Conservation (phyloP, 2,329 filamentous ascomycete genomes). For the Cercospora brassicicola region DNA sequence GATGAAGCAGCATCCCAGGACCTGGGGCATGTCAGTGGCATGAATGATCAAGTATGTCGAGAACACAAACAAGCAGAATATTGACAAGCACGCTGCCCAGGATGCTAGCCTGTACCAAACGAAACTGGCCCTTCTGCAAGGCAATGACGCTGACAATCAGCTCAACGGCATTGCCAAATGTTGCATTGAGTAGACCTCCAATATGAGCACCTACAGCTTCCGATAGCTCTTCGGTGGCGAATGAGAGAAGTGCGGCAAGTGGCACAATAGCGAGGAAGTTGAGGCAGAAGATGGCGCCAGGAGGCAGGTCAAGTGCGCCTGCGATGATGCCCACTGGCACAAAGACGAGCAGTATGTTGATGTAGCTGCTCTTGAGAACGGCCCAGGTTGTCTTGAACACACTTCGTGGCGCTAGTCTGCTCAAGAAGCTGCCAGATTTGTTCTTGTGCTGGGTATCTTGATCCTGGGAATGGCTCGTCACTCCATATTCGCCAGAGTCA, state of each 20-base stretch:
- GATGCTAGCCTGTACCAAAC: conserved; percentile 97
- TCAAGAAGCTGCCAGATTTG: conserved; percentile 5
- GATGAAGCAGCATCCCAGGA: conserved; percentile 54
- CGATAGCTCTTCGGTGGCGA: conserved; percentile 75
- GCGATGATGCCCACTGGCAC: conserved; percentile 72
- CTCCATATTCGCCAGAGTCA: conserved; percentile 11
- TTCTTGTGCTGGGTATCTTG: background rate
- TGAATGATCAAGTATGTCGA: background rate
- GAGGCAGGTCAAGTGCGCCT: conserved; percentile 61
- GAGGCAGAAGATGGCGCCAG: conserved; percentile 68
- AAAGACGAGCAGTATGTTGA: conserved; percentile 70
- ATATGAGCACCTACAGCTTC: conserved; percentile 69
- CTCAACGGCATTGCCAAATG: conserved; percentile 78
- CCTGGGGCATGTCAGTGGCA: conserved; percentile 3
- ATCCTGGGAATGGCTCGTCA: background rate
- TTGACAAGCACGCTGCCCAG: conserved; percentile 93
- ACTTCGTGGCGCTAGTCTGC: conserved; percentile 8
- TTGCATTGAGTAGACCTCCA: conserved; percentile 75
- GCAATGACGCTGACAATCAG: conserved; percentile 88
- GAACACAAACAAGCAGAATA: conserved; percentile 67
- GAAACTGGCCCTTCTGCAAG: conserved; percentile 77
- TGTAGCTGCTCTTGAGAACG: conserved; percentile 52
- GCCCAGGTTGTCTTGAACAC: conserved; percentile 14
- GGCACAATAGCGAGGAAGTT: conserved; percentile 81
- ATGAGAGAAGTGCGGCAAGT: conserved; percentile 69